Evolutionary conservation across 768 basidiomycete species (phyloP), one percentile per base, ranked within the genome.

Genomic region (Tulasnella sp.): DNA sequence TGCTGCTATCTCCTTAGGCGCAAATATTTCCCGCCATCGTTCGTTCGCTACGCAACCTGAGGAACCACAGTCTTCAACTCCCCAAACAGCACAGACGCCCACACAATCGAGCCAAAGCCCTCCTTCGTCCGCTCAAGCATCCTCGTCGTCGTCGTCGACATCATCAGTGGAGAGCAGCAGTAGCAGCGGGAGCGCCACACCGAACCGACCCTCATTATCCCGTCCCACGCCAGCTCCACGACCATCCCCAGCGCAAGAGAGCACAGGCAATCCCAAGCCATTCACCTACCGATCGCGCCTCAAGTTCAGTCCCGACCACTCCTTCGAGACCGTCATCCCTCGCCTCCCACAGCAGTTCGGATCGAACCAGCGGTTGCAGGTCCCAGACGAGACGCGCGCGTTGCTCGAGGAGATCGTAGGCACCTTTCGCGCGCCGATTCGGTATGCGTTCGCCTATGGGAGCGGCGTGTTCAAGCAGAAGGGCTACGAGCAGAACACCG

Each of bases 381-480:
- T 94, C 8, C 84, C 91, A 14, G 88, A 89, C 78, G 88, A 90
- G 32, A 94, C 90, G 2, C 86, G 92, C 4, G 88, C 90, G 3
- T 82, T 94, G 32, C 84, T 96, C 17, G 91, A 95, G 77, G 83
- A 85, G 73, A 89, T 98, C 72, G 89, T 97, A 39, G 82, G 83
- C 16, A 84, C 87, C 64, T 96, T 98, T 77, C 86, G 93, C 47
- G 92, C 93, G 0, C 95, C 95, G 11, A 91, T 98, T 65, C 89
- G 95, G 26, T 98, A 96, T 83, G 97, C 95, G 0, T 95, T 98
- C 78, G 97, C 97, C 0, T 99, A 98, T 78, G 97, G 97, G 14
- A 94, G 91, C 2, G 97, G 96, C 0, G 95, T 98, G 1, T 97
- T 97, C 76, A 88, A 92, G 77, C 97, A 99, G 80, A 89, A 89